Base-by-base conservation (phyloP, 1,284 basidiomycete species). In the Vanrija humicola region DNA sequence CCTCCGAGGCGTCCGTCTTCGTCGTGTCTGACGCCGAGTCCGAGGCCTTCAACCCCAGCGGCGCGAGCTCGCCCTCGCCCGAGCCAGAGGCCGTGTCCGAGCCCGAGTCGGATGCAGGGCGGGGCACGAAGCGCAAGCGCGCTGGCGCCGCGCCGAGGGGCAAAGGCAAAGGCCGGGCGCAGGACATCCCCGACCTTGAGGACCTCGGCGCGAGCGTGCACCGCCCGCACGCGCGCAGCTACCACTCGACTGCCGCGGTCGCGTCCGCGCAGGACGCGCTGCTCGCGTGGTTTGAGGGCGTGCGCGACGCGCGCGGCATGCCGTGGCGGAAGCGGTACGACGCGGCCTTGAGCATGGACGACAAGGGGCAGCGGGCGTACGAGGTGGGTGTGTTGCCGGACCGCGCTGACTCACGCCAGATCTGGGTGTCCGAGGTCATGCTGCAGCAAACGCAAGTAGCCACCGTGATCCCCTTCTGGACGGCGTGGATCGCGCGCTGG, bases 381-480 rank as follows among this genome's bases (percentile, higher is more conserved):
- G 75, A 78, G 65, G 72, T 76, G 43, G 39, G 75, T 63, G 23
- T 53, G 21, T 10, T 26, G 6, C 43, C 6, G 6, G 43, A 21
- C 28, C 15, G 39, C 18, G 16, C 43, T 23, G 47, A 23, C 16
- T 1, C 23, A 6, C 5, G 9, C 16, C 46, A 55, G 46, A 45
- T 52, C 44, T 25, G 55, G 69, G 74, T 96, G 44, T 90, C 88
- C 12, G 92, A 97, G 74, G 88, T 97, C 61, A 98, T 98, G 95
- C 82, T 97, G 6, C 95, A 98, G 72, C 95, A 98, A 74, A 98
- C 95, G 0, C 92, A 93, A 53, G 79, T 80, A 23, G 82, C 79
- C 3, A 95, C 92, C 0, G 92, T 94, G 14, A 91, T 93, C 61
- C 88, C 87, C 0, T 96, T 93, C 74, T 95, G 89, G 75, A 85